A percentile compares a stretch with the other conserved stretches of the same genome.
phyloP scores from a whole-genome alignment of 306 rosid genomes.

The Rosa lucieae region DNA sequence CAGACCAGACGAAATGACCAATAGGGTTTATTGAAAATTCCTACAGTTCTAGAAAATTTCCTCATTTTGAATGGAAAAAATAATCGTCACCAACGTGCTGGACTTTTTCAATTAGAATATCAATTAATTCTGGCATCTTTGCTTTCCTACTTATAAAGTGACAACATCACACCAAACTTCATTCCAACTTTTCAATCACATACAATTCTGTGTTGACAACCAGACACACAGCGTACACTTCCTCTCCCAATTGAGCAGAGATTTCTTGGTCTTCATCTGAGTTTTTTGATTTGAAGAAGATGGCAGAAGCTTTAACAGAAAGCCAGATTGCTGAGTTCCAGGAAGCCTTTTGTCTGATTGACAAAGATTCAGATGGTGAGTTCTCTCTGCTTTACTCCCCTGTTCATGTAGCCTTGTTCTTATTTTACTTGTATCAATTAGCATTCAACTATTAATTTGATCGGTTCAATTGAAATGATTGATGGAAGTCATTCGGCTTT shows the following conservation, averaged over 20 bases:
- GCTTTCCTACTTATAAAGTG: not conserved
- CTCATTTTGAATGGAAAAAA: not conserved
- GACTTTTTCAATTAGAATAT: not conserved
- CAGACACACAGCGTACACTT: not conserved
- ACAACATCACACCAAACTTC: not conserved
- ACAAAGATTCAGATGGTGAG: constrained; percentile 52
- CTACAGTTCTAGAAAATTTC: not conserved
- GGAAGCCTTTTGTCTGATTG: constrained; percentile 52
- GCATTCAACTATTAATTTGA: not conserved
- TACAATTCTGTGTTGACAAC: not conserved
- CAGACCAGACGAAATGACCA: not conserved
- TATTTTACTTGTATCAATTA: not conserved
- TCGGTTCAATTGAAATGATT: not conserved
- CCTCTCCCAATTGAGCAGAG: not conserved
- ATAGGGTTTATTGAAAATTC: not conserved
- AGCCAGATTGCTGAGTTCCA: constrained; percentile 47
- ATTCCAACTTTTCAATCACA: not conserved
- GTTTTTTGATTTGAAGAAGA: constrained; percentile 6
- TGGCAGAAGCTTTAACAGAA: constrained; percentile 45
- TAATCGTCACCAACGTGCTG: not conserved
- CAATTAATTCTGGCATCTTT: not conserved
- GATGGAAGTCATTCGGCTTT: not conserved
- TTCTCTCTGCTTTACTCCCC: not conserved
- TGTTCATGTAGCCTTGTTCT: not conserved
- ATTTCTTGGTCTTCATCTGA: not conserved